phyloP scores from a whole-genome alignment of 2,329 filamentous ascomycete genomes.

The Fusarium protoensiforme region DNA sequence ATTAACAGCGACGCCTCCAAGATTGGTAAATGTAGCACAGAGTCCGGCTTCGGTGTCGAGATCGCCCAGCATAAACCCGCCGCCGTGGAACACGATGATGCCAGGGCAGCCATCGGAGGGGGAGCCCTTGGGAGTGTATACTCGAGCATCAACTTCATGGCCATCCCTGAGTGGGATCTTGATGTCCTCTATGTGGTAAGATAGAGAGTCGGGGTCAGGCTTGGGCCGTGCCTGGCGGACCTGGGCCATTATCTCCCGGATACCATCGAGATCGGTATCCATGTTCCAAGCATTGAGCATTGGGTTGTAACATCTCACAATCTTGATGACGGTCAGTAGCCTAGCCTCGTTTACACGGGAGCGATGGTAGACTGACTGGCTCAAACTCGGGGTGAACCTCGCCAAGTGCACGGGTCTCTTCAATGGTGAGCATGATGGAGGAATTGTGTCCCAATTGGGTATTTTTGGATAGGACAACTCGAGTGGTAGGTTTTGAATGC shows the following conservation, averaged over 20 bases:
- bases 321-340: conserved; percentile 10
- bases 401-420: conserved; percentile 38
- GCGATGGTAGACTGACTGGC: conserved; percentile 3
- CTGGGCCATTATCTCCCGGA: conserved; percentile 34
- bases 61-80: conserved; percentile 41
- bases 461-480: neutral
- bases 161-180: conserved; percentile 38
- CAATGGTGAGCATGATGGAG: conserved; percentile 38
- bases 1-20: conserved; percentile 43
- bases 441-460: neutral
- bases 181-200: conserved; percentile 36
- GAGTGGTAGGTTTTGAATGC: neutral
- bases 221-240: conserved; percentile 16
- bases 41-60: conserved; percentile 39
- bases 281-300: conserved; percentile 34
- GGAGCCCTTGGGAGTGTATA: conserved; percentile 35
- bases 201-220: conserved; percentile 22
- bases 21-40: conserved; percentile 38
- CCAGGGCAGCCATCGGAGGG: conserved; percentile 34
- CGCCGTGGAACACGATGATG: conserved; percentile 44
- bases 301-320: conserved; percentile 28
- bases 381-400: conserved; percentile 33
- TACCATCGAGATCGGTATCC: conserved; percentile 33
- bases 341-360: neutral
- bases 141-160: conserved; percentile 26